Evolutionary conservation across 352 stramenopile genomes (phyloP).

Genomic region (Phytophthora cactorum): DNA sequence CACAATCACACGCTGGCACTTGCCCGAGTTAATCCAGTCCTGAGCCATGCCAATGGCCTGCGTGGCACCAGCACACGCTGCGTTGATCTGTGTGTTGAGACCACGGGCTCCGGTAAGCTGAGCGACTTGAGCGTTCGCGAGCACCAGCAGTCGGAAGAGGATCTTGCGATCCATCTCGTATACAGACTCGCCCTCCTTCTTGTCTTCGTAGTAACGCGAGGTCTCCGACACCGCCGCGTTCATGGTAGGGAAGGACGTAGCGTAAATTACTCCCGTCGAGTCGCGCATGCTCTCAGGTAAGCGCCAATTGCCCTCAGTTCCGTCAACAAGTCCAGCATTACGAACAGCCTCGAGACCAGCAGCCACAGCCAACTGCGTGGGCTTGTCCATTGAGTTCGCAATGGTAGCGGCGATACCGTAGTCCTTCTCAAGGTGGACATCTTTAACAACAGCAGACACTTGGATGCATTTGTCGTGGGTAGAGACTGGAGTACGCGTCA

Average conservation of each 20-base stretch:
- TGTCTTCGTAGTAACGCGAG: slow-evolving; percentile 67
- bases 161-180: slow-evolving; percentile 98
- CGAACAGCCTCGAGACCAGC: slow-evolving; percentile 95
- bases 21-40: slow-evolving; percentile 94
- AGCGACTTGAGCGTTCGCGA: slow-evolving; percentile 96
- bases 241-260: slow-evolving; percentile 95
- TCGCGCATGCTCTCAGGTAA: slow-evolving; percentile 88
- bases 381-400: slow-evolving; percentile 94
- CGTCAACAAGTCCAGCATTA: slow-evolving; percentile 85
- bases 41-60: slow-evolving; percentile 93
- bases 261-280: slow-evolving; percentile 94
- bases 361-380: slow-evolving; percentile 94
- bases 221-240: slow-evolving; percentile 93
- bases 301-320: slow-evolving; percentile 71
- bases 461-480: slow-evolving; percentile 72
- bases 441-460: slow-evolving; percentile 86
- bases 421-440: slow-evolving; percentile 70
- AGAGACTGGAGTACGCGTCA: slow-evolving; percentile 53
- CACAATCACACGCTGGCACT: slow-evolving; percentile 95
- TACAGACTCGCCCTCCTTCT: slow-evolving; percentile 11
- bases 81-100: slow-evolving; percentile 97
- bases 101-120: slow-evolving; percentile 94
- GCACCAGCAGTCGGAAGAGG: slow-evolving; percentile 95
- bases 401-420: slow-evolving; percentile 92
- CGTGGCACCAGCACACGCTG: slow-evolving; percentile 95